Base-by-base conservation (phyloP, 164 flowering plant species). In the Sextonia rubra region DNA sequence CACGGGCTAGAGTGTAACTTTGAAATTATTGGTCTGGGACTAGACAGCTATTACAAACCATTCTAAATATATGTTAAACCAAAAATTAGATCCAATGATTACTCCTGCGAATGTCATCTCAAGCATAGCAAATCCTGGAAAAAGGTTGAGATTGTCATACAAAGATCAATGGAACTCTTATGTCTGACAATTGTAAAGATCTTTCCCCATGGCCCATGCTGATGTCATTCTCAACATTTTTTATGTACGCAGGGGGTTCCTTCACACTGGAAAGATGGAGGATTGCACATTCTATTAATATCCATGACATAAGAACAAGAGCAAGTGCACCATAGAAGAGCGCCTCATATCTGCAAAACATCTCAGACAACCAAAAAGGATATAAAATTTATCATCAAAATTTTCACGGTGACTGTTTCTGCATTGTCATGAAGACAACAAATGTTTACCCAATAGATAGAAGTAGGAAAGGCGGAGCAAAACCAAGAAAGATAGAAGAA, bases 381-480 rank as follows among this genome's bases (percentile, higher is more conserved):
- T 52, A 11, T 14, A 52, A 52, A 12, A 15, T 15, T 12, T 52
- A 3, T 52, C n/a, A 52, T 17, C 2, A 14, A 52, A 52, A 15
- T 11, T 11, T 17, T 20, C n/a, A 52, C 14, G 6, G 58, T 52
- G n/a, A 52, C 14, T 15, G 58, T 52, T 20, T 52, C 20, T 17
- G 76, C 18, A 64, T 47, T 49, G 52, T 69, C 20, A 72, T 25
- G 23, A 67, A 17, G 18, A 48, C 71, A 47, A 44, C 64, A 75
- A 15, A 62, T 75, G 58, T 12, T 69, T 91, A 94, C 99, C 99
- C 99, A 64, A 94, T 94, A 52, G 99, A 94, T 71, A 94, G 80
- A 66, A 94, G 91, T 65, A 94, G 84, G 82, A 92, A 94, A 58
- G 97, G 69, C 3, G 99, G 97, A 52, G 97, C 97, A 83, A 94